Conservation (phyloP, 2,329 filamentous ascomycete genomes). For the Ascosphaera apis region DNA sequence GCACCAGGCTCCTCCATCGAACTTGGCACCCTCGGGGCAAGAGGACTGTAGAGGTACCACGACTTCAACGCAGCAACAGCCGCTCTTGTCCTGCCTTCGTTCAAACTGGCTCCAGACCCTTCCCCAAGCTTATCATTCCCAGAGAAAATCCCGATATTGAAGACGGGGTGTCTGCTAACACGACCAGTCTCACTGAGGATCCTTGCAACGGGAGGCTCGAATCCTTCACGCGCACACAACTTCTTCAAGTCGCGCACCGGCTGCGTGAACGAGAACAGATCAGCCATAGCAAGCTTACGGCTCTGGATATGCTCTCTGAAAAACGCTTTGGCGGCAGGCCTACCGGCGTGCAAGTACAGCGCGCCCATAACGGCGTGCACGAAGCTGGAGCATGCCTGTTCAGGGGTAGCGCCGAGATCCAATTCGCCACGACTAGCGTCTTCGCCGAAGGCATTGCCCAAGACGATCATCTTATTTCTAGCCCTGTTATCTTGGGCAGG, state of each 20-base stretch:
- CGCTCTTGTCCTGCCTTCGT: constrained; percentile 56
- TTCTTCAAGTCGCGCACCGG: constrained; percentile 65
- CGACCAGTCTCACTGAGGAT: constrained; percentile 82
- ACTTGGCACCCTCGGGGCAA: constrained; percentile 42
- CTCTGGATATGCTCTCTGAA: constrained; percentile 64
- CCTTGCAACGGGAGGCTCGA: constrained; percentile 66
- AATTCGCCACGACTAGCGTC: background rate
- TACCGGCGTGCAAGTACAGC: constrained; percentile 65
- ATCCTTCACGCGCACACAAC: constrained; percentile 72
- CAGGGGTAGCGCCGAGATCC: constrained; percentile 21
- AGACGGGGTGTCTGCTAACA: constrained; percentile 64
- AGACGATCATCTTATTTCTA: constrained; percentile 4
- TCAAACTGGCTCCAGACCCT: constrained; percentile 54
- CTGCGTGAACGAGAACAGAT: constrained; percentile 62
- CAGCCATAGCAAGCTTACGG: constrained; percentile 50
- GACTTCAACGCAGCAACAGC: constrained; percentile 68
- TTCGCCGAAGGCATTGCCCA: background rate
- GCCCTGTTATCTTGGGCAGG: constrained; percentile 1
- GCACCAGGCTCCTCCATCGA: constrained; percentile 41
- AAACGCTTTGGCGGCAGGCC: constrained; percentile 57
- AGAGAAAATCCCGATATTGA: constrained; percentile 81
- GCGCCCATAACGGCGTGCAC: constrained; percentile 66
- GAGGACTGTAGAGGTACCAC: constrained; percentile 89
- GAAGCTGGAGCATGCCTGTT: constrained; percentile 47
- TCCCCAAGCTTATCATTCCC: constrained; percentile 82